Evolutionary conservation across 108 stramenopile genomes (phyloP), one percentile per base, ranked within the genome.

Genomic region (Skeletonema menzelii): DNA sequence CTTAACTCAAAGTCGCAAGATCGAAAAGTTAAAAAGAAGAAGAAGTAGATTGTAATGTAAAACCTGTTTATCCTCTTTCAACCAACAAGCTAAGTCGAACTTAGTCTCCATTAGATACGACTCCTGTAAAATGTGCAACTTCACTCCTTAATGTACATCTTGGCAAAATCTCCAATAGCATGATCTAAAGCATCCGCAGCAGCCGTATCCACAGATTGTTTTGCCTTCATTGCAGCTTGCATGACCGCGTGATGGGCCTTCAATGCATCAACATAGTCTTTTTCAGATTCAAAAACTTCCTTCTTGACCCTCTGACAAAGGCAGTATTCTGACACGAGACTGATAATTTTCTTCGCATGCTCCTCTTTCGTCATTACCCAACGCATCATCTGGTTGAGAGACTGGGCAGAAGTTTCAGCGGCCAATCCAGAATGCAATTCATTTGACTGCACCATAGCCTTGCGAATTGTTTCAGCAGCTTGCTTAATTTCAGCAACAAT

Each of bases 291-390:
- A 68, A 93, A 93, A 14, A 85, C 74, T 24, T 77, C 78, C 73
- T 82, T 85, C 65, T 93, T 93, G 71, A 88, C 89, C 47, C 91
- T 79, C 73, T 93, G 91, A 66, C 91, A 93, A 40, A 93, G 80
- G 40, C 87, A 89, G 68, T 93, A 93, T 60, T 89, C 87, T 5
- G 84, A 63, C 8, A 93, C 75, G 37, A 82, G 62, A 34, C 69
- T 83, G 58, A 93, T 93, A 46, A 93, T 93, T 64, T 93, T 88
- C 30, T 63, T 69, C 27, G 76, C 75, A 70, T 89, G 88, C 61
- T 90, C 89, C 65, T 93, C 91, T 72, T 93, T 93, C 26, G 86
- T 87, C 72, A 80, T 88, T 56, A 93, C 85, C 91, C 91, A 93
- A 56, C 91, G 79, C 65, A 91, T 78, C 85, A 89, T 84, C 68